phyloP scores from a whole-genome alignment of 345 rosid genomes.

The Murraya koenigii region DNA sequence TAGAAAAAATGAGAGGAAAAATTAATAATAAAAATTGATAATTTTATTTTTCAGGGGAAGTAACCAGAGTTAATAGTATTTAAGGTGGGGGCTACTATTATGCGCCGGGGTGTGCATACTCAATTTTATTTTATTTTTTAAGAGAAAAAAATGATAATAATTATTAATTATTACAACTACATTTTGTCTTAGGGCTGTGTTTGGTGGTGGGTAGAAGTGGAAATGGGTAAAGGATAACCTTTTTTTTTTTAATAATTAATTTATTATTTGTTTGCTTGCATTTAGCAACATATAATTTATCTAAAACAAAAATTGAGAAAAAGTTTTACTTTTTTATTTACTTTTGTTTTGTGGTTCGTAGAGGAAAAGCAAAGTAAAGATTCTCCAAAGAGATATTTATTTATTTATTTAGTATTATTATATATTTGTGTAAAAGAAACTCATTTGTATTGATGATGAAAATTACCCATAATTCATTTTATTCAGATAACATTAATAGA shows the following conservation, averaged over 20 bases:
- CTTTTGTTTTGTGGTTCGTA: constrained; percentile 12
- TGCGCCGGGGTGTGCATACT: constrained; percentile 19
- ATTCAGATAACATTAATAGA: not conserved
- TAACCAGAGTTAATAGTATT: constrained; percentile 52
- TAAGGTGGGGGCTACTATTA: constrained; percentile 34
- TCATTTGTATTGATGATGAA: not conserved
- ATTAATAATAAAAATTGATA: constrained; percentile 38
- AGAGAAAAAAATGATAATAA: not conserved
- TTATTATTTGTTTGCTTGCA: not conserved
- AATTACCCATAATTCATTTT: too few species aligned
- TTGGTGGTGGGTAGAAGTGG: constrained; percentile 20
- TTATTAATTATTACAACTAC: not conserved
- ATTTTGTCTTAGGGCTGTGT: constrained; percentile 16
- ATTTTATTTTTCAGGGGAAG: constrained; percentile 32
- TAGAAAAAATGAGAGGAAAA: constrained; percentile 20
- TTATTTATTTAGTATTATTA: not conserved
- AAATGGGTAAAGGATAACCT: not conserved
- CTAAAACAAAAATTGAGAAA: too few species aligned
- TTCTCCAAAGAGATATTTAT: constrained; percentile 4
- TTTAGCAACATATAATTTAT: too few species aligned
- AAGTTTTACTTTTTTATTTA: not conserved
- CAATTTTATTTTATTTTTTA: not conserved
- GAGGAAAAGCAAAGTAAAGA: constrained; percentile 24
- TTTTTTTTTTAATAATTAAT: not conserved
- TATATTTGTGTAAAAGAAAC: not conserved